These are phyloP conservation scores for Eimeria tenella DNA, from an alignment of 169 alveolate species.

Conservation along the genomic window DNA sequence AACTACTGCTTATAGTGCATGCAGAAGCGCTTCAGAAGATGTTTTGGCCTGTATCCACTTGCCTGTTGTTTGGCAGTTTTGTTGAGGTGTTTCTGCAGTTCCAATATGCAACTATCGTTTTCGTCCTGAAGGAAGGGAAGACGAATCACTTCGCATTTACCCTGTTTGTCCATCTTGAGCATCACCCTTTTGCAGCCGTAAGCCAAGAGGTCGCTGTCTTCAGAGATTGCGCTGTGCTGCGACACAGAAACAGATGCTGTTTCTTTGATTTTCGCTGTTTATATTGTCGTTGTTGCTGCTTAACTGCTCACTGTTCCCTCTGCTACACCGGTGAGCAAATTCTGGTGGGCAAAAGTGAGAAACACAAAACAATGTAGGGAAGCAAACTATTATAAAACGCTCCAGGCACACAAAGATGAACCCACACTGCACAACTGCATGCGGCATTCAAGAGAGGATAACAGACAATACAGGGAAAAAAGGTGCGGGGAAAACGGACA, in stretches of 20 bases:
- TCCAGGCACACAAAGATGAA: neutral
- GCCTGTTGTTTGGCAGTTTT: constrained; percentile 31
- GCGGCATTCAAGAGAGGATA: neutral
- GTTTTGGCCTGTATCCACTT: neutral
- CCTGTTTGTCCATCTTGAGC: constrained; percentile 88
- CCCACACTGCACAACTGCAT: neutral
- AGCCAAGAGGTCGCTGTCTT: constrained; percentile 96
- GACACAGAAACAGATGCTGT: neutral
- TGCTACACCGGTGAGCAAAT: too few species aligned
- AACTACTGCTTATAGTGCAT: neutral
- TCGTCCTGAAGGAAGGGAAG: constrained; percentile 61
- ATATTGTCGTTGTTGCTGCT: neutral
- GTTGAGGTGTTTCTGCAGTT: neutral
- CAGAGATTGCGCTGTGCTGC: constrained; percentile 88
- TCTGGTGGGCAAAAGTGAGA: neutral
- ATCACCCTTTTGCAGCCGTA: constrained; percentile 95
- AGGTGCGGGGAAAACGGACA: constrained; percentile 21
- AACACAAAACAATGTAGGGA: neutral
- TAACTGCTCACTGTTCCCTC: neutral
- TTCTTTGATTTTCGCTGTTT: neutral
- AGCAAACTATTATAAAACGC: neutral
- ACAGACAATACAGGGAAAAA: neutral
- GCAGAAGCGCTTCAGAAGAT: neutral
- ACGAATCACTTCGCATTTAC: constrained; percentile 69
- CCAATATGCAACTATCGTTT: neutral